Evolutionary conservation across 2,329 filamentous ascomycete species (phyloP), one percentile per base, ranked within the genome.

Genomic region (Didymella pinodella): DNA sequence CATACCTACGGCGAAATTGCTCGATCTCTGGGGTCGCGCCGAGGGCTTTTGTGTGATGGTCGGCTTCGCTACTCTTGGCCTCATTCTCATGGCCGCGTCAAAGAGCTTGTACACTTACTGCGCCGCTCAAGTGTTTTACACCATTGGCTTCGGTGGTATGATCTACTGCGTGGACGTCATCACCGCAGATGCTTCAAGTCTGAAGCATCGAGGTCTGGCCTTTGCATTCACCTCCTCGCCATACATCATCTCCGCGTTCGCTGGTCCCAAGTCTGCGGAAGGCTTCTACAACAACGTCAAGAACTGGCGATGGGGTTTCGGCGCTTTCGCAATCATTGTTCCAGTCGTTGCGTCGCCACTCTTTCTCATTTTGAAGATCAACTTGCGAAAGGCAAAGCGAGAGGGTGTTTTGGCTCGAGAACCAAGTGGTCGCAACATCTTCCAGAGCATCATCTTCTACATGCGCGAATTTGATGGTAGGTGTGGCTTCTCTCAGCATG

Each of bases 61-160:
- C 5, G 48, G 58, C 47, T 69, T 65, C 44, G 58, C 66, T 45
- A 71, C 70, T 10, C 61, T 73, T 4, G 65, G 66, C 3, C 44
- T 91, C 75, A 88, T 89, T 50, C 80, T 91, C 75, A 89, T 90
- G 82, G 89, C 89, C 5, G 81, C 81, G 0, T 89, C 83, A 70
- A 80, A 81, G 3, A 83, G 83, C 52, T 81, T 89, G 8, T 75
- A 64, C 34, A 67, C 65, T 0, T 70, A 61, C 47, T 70, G 66
- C 40, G 67, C 66, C 22, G 67, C 67, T 1, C 65, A 70, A 44
- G 65, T 70, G 3, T 64, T 65, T 34, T 66, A 66, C 28, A 86
- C 66, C 4, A 79, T 89, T 41, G 87, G 87, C 44, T 89, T 87
- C 67, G 88, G 86, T 20, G 82, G 82, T 65, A 80, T 88, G 45